Evolutionary conservation across 441 rosid species (phyloP).

Genomic region (Euphorbia corollata): DNA sequence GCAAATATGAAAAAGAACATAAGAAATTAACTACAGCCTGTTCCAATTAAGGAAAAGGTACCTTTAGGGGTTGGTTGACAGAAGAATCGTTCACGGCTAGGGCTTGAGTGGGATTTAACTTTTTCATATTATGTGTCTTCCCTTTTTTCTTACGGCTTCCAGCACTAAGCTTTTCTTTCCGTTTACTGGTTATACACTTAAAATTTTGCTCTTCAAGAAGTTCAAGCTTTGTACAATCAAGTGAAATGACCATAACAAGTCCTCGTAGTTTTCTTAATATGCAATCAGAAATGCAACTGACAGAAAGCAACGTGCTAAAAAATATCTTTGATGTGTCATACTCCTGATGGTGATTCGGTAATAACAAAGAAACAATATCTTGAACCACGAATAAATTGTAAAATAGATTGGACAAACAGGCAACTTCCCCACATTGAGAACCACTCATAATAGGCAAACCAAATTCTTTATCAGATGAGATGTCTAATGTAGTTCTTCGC

Average conservation of each 20-base stretch:
- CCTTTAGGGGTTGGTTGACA: conserved; percentile 39
- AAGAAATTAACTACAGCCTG: neutral
- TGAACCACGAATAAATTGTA: conserved; percentile 53
- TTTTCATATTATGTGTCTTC: conserved; percentile 42
- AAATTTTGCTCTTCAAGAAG: conserved; percentile 59
- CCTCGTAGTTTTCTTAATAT: conserved; percentile 69
- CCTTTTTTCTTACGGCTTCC: conserved; percentile 55
- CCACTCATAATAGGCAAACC: conserved; percentile 24
- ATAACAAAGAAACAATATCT: conserved; percentile 40
- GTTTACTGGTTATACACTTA: conserved; percentile 39
- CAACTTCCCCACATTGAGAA: conserved; percentile 31
- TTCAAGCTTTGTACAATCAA: conserved; percentile 73
- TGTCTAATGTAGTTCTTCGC: conserved; percentile 18
- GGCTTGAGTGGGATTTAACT: conserved; percentile 30
- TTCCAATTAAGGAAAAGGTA: conserved; percentile 15
- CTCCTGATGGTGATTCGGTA: conserved; percentile 35
- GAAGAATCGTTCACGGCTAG: conserved; percentile 25
- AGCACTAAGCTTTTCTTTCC: conserved; percentile 44
- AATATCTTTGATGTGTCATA: conserved; percentile 39
- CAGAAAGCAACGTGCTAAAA: conserved; percentile 62
- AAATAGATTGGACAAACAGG: conserved; percentile 32
- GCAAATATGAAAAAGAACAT: neutral
- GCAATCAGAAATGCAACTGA: conserved; percentile 62
- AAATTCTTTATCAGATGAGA: conserved; percentile 24
- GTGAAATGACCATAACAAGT: conserved; percentile 56